Evolutionary conservation across 768 basidiomycete species (phyloP).

Genomic region (Boletus subparvulus): DNA sequence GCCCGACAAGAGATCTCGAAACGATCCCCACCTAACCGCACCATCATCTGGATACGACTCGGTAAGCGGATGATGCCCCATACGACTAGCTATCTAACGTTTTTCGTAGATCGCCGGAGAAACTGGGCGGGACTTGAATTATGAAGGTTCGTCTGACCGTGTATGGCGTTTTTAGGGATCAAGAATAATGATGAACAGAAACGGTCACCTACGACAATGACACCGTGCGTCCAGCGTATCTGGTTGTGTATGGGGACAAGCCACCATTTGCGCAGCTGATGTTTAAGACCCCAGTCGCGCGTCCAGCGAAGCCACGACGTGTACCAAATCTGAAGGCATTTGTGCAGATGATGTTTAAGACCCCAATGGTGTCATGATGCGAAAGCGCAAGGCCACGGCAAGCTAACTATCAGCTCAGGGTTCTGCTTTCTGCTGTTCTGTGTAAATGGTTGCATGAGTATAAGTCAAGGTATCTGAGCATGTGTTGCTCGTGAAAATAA

Average conservation of each 20-base stretch:
- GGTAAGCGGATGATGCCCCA: slow-evolving; percentile 34
- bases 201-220: slow-evolving; percentile 67
- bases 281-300: slow-evolving; percentile 35
- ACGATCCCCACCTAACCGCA: slow-evolving; percentile 45
- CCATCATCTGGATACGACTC: slow-evolving; percentile 63
- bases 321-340: slow-evolving; percentile 25
- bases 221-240: slow-evolving; percentile 64
- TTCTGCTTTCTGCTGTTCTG: background rate
- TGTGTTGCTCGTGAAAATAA: too few species aligned
- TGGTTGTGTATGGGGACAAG: slow-evolving; percentile 56
- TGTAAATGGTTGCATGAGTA: background rate
- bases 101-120: slow-evolving; percentile 52
- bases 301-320: slow-evolving; percentile 44
- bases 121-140: slow-evolving; percentile 65
- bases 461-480: slow-evolving; percentile 1
- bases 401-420: background rate
- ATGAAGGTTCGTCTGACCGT: slow-evolving; percentile 39
- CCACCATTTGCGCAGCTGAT: slow-evolving; percentile 25
- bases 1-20: slow-evolving; percentile 48
- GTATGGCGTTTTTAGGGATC: background rate
- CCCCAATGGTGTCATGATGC: slow-evolving; percentile 28
- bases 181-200: slow-evolving; percentile 34
- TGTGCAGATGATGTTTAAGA: slow-evolving; percentile 32
- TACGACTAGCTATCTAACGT: background rate
- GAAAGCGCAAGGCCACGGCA: background rate